A percentile compares a stretch with the other conserved stretches of the same genome.
phyloP scores from a whole-genome alignment of 225 moss, liverwort and hornwort genomes.

The Polytrichum formosum region DNA sequence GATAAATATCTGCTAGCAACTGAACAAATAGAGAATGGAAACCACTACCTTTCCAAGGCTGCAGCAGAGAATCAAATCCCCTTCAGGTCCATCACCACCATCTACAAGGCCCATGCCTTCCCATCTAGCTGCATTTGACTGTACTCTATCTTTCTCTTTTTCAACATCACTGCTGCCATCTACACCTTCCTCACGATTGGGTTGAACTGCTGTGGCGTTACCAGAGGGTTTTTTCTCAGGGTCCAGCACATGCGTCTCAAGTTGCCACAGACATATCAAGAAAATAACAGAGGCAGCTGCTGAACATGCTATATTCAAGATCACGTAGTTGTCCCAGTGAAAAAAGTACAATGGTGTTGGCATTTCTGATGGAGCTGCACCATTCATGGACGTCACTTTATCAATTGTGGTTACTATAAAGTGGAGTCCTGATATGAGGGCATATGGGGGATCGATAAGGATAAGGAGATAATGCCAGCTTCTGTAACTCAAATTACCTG shows the following conservation, averaged over 20 bases:
- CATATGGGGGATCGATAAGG: slow-evolving; percentile 81
- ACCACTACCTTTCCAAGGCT: slow-evolving; percentile 75
- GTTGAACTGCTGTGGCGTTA: slow-evolving; percentile 31
- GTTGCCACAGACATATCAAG: slow-evolving; percentile 66
- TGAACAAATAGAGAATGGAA: slow-evolving; percentile 3
- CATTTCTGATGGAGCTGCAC: slow-evolving; percentile 47
- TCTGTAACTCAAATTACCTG: slow-evolving; percentile 48
- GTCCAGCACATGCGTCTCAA: slow-evolving; percentile 57
- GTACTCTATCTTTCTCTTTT: slow-evolving; percentile 74
- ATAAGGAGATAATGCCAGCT: slow-evolving; percentile 66
- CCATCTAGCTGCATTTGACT: slow-evolving; percentile 66
- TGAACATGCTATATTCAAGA: slow-evolving; percentile 68
- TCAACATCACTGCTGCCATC: slow-evolving; percentile 53
- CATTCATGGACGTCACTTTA: slow-evolving; percentile 45
- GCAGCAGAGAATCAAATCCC: slow-evolving; percentile 75
- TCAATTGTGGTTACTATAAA: slow-evolving; percentile 67
- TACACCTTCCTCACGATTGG: slow-evolving; percentile 37
- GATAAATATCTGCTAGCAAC: no score
- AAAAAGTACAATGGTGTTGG: slow-evolving; percentile 57
- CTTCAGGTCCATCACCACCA: slow-evolving; percentile 76
- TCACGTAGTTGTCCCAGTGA: slow-evolving; percentile 66
- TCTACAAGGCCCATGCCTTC: slow-evolving; percentile 59
- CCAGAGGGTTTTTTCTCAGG: slow-evolving; percentile 54
- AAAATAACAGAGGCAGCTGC: slow-evolving; percentile 58
- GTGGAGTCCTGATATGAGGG: slow-evolving; percentile 75